Evolutionary conservation across 805 yeast species (phyloP), one percentile per base, ranked within the genome.

Genomic region (Wickerhamiella dianesei): DNA sequence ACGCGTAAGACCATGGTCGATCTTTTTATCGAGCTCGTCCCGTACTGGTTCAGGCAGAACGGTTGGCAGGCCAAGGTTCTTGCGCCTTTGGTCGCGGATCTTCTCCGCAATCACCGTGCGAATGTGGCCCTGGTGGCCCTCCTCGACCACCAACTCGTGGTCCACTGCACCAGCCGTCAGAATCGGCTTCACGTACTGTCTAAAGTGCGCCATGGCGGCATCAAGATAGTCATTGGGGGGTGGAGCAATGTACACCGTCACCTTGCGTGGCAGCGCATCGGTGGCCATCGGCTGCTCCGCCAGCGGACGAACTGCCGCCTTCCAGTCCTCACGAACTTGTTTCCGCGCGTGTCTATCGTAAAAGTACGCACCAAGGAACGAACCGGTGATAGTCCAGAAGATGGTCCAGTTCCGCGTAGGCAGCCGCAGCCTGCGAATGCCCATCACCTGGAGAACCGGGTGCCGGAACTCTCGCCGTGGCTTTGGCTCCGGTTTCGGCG

Each of bases 401-500:
- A 87, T 83, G 69, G 76, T 64, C 98, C 97, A 89, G 66, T 89
- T 92, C 52, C 96, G 71, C 0, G 94, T 80, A 0, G 98, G 98
- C 13, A 92, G 66, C 36, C 80, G 74, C 19, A 87, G 56, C 13
- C 80, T 65, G 3, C 86, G 84, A 43, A 89, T 74, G 0, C 97
- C 97, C 83, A 89, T 75, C 58, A 85, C 81, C 52, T 75, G 66
- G 41, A 88, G 72, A 1, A 94, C 95, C 1, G 95, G 95, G 58
- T 87, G 60, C 40, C 53, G 47, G 48, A 55, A 57, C 43, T 56
- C 59, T 20, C 40, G 35, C 8, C 59, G 49, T 21, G 32, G 21
- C 41, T 39, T 39, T 5, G 41, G 41, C 8, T 37, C 9, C 8
- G 41, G 25, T 9, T 5, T 19, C 25, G 41, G 41, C 14, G 25